A percentile compares a stretch with the other conserved stretches of the same genome.
Evolutionary conservation across 2,329 filamentous ascomycete species (phyloP).

Genomic region (Aschersonia sp.): DNA sequence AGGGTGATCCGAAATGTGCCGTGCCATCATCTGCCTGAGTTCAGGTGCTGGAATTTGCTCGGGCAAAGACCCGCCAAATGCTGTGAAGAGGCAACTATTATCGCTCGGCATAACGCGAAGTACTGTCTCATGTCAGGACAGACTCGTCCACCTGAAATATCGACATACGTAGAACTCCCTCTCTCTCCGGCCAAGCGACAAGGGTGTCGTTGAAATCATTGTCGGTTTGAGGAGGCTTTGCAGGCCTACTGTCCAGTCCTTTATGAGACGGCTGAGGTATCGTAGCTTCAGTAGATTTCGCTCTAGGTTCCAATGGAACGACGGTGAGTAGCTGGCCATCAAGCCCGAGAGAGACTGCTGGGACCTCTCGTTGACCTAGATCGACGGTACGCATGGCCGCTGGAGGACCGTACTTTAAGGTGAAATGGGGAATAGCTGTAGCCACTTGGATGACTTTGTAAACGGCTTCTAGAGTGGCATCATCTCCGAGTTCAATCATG

Average conservation of each 20-base stretch:
- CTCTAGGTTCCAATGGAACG: constrained; percentile 14
- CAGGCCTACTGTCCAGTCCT: not conserved
- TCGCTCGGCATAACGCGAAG: constrained; percentile 94
- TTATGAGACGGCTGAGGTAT: not conserved
- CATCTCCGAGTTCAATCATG: constrained; percentile 52
- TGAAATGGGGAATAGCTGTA: constrained; percentile 52
- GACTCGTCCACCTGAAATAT: not conserved
- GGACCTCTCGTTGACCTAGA: constrained; percentile 33
- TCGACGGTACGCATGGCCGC: constrained; percentile 48
- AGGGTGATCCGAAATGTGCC: constrained; percentile 60
- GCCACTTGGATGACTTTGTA: constrained; percentile 44
- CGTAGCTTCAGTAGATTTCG: not conserved
- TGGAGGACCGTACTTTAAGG: constrained; percentile 77
- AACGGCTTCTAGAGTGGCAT: constrained; percentile 50
- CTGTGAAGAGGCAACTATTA: constrained; percentile 88
- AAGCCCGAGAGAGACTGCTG: constrained; percentile 32
- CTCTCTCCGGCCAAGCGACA: constrained; percentile 32
- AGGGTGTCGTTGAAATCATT: constrained; percentile 17
- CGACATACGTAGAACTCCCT: constrained; percentile 32
- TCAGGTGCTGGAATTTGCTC: constrained; percentile 32
- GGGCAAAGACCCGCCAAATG: constrained; percentile 69
- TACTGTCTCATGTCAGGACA: constrained; percentile 27
- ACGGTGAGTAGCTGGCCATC: constrained; percentile 37
- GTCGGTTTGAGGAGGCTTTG: not conserved
- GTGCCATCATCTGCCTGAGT: constrained; percentile 64